Evolutionary conservation across 352 stramenopile species (phyloP).

Genomic region (Pythium pyrilobum): DNA sequence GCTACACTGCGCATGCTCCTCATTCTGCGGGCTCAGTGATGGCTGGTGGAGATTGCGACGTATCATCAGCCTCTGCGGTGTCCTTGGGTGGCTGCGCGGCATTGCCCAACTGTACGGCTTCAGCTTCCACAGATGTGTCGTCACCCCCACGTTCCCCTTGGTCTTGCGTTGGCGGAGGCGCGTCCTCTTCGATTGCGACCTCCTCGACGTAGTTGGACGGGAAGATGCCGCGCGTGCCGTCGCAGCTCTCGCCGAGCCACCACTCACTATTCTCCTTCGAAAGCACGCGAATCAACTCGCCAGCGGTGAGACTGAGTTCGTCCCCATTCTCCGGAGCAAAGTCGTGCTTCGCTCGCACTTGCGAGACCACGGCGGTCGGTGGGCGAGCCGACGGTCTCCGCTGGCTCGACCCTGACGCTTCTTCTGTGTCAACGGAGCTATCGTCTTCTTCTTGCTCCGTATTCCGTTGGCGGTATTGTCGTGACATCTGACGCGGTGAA

Average conservation of each 20-base stretch:
- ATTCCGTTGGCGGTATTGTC: slow-evolving; percentile 14
- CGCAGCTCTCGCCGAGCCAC: slow-evolving; percentile 59
- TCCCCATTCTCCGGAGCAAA: slow-evolving; percentile 40
- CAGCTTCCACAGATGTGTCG: background rate
- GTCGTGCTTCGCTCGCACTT: slow-evolving; percentile 29
- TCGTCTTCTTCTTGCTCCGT: background rate
- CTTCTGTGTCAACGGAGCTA: no score
- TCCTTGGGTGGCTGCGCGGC: no score
- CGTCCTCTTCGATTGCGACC: background rate
- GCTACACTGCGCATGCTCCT: no score
- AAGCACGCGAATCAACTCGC: slow-evolving; percentile 53
- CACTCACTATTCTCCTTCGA: slow-evolving; percentile 43
- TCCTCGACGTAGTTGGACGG: slow-evolving; percentile 42
- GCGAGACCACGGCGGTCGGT: slow-evolving; percentile 7
- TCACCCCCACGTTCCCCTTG: background rate
- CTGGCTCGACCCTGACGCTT: no score
- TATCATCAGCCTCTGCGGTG: no score
- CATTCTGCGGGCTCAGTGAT: no score
- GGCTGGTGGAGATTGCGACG: no score
- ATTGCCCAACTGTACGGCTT: no score
- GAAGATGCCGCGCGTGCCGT: slow-evolving; percentile 56
- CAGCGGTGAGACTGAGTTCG: slow-evolving; percentile 41
- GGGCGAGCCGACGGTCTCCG: background rate
- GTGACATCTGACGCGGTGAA: slow-evolving; percentile 20
- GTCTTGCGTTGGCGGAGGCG: background rate